Base-by-base conservation (phyloP, 164 flowering plant species). In the Protea cynaroides region DNA sequence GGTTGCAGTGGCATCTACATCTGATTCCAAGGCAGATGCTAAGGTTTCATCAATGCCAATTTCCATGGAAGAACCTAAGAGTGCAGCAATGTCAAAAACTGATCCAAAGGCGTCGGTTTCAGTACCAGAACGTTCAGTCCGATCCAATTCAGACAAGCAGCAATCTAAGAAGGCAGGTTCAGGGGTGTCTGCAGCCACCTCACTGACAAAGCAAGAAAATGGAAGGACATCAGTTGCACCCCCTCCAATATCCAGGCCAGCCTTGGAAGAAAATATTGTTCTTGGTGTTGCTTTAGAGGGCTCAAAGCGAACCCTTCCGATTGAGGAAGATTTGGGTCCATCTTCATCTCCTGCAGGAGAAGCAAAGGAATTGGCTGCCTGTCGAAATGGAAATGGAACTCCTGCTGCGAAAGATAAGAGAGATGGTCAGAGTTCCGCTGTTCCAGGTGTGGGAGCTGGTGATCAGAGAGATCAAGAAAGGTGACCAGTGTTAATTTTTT, bases 281-380 rank as follows among this genome's bases (percentile, higher is more conserved):
- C 84, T 88, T 44, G 87, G 87, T 23, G 94, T 88, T 62, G 94
- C 90, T 25, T 60, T 88, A 44, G 90, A 88, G n/a, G 90, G 94
- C 43, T 80, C 90, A 5, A 88, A 79, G 66, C 68, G 86, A 29
- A 84, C 86, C 0, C 90, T 93, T 18, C 97, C 98, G 17, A 90
- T 93, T 36, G 98, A 87, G 71, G 96, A 86, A 49, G 95, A 46
- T 51, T 68, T 74, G 74, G 65, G 37, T 51, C 58, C 82, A 19
- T 43, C 78, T 25, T 79, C 63, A 4, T 21, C 72, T 37, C 56
- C 76, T 8, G 66, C 67, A 34, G 34, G 34, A 29, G 89, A 84
- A 37, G 71, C 11, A 8, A 89, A 81, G 73, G 90, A 89, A 78
- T 24, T 82, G 69, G 79, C 90, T 36, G 71, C 82, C 19, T 34